A percentile compares a stretch with the other conserved stretches of the same genome.
Conservation (phyloP, 805 yeast species). For the Candida yuanshanica region DNA sequence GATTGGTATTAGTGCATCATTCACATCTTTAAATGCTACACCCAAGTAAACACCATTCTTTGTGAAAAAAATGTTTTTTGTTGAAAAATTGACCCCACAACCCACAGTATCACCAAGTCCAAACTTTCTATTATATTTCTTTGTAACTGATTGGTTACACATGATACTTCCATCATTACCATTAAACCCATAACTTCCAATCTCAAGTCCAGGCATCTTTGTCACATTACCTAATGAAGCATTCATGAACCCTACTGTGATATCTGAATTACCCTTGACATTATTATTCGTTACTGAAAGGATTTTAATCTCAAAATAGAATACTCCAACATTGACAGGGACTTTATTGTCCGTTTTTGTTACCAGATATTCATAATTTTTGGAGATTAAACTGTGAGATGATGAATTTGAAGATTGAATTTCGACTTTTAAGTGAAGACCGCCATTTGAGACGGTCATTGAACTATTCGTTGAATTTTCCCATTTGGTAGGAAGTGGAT, state of each 20-base stretch:
- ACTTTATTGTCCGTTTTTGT: constrained; percentile 32
- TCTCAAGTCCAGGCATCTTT: constrained; percentile 44
- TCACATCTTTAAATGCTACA: constrained; percentile 44
- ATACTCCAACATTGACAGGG: constrained; percentile 38
- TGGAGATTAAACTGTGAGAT: constrained; percentile 3
- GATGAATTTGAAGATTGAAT: constrained; percentile 1
- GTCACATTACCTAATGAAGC: constrained; percentile 21
- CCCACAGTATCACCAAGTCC: constrained; percentile 67
- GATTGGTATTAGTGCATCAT: constrained; percentile 40
- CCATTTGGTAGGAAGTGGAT: constrained; percentile 22
- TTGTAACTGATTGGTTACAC: constrained; percentile 33
- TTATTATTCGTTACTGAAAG: constrained; percentile 30
- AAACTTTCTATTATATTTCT: constrained; percentile 39
- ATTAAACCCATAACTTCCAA: constrained; percentile 45
- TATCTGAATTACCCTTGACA: constrained; percentile 22
- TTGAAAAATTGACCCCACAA: constrained; percentile 71
- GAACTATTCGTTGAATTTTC: constrained; percentile 3
- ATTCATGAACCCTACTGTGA: constrained; percentile 42
- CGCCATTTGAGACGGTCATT: constrained; percentile 7
- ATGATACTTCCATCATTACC: constrained; percentile 44
- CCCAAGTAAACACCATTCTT: constrained; percentile 71
- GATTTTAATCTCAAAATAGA: constrained; percentile 46
- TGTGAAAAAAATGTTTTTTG: constrained; percentile 64
- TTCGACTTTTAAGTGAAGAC: constrained; percentile 12
- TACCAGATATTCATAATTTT: constrained; percentile 16